phyloP scores from a whole-genome alignment of 192 early-diverging fungal species.

The Bifiguratus adelaidae region DNA sequence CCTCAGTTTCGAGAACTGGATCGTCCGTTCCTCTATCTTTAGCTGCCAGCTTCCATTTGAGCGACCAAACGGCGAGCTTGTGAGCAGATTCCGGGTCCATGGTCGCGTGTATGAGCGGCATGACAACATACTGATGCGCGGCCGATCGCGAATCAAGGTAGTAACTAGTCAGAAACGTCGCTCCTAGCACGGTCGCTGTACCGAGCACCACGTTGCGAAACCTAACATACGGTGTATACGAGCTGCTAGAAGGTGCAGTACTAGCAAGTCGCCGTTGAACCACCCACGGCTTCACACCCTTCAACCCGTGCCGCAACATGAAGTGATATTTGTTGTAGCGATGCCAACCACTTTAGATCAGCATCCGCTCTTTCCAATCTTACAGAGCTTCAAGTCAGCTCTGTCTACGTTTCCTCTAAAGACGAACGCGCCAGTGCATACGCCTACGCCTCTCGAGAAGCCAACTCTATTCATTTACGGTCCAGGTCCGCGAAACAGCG shows the following conservation, averaged over 20 bases:
- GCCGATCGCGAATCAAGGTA: slow-evolving; percentile 64
- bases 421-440: slow-evolving; percentile 16
- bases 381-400: too few species aligned
- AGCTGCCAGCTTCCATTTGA: slow-evolving; percentile 52
- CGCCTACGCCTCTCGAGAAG: slow-evolving; percentile 7
- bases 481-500: slow-evolving; percentile 17
- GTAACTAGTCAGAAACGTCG: slow-evolving; percentile 40
- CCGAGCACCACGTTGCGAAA: slow-evolving; percentile 28
- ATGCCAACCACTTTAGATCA: too few species aligned
- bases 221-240: slow-evolving; percentile 6
- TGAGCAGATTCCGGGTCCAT: slow-evolving; percentile 73
- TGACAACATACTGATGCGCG: slow-evolving; percentile 48
- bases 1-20: slow-evolving; percentile 31
- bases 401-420: slow-evolving; percentile 26
- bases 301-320: too few species aligned
- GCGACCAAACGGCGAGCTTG: slow-evolving; percentile 44
- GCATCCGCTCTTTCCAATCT: too few species aligned
- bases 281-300: too few species aligned
- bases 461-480: slow-evolving; percentile 41
- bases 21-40: slow-evolving; percentile 47
- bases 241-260: too few species aligned
- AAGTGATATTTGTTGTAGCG: too few species aligned
- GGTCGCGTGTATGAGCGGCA: slow-evolving; percentile 54
- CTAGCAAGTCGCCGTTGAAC: too few species aligned
- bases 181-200: slow-evolving; percentile 19